Evolutionary conservation across 176 grass and related monocot species (phyloP).

Genomic region (Carex cristatella): DNA sequence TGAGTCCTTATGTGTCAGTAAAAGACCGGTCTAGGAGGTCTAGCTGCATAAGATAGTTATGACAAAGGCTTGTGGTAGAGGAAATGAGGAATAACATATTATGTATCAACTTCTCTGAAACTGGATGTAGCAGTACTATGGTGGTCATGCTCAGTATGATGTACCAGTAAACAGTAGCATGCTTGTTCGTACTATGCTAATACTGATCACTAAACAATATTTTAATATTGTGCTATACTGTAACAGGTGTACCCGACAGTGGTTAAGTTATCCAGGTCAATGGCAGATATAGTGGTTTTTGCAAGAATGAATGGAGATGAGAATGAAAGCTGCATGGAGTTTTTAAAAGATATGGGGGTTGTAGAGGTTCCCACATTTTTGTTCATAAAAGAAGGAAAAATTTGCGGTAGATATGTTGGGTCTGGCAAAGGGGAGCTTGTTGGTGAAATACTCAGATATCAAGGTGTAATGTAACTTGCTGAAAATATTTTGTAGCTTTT

Average conservation of each 20-base stretch:
- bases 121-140: neutral
- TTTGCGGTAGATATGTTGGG: constrained; percentile 74
- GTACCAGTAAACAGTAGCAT: neutral
- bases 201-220: neutral
- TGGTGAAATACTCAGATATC: constrained; percentile 91
- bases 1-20: neutral
- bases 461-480: constrained; percentile 75
- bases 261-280: constrained; percentile 61
- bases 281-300: constrained; percentile 69
- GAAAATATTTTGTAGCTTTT: neutral
- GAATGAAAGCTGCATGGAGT: constrained; percentile 91
- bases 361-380: constrained; percentile 93
- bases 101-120: neutral
- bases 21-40: neutral
- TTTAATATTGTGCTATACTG: neutral
- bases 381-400: constrained; percentile 69
- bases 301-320: constrained; percentile 96
- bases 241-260: constrained; percentile 78
- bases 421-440: constrained; percentile 93
- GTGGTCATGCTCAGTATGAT: neutral
- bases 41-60: neutral
- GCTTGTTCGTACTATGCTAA: neutral
- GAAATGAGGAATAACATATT: neutral
- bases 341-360: constrained; percentile 79
- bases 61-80: neutral